Percentiles rank a stretch among this genome's conserved stretches.
Evolutionary conservation across 2,329 filamentous ascomycete species (phyloP).

Genomic region (Scytalidium sp.): DNA sequence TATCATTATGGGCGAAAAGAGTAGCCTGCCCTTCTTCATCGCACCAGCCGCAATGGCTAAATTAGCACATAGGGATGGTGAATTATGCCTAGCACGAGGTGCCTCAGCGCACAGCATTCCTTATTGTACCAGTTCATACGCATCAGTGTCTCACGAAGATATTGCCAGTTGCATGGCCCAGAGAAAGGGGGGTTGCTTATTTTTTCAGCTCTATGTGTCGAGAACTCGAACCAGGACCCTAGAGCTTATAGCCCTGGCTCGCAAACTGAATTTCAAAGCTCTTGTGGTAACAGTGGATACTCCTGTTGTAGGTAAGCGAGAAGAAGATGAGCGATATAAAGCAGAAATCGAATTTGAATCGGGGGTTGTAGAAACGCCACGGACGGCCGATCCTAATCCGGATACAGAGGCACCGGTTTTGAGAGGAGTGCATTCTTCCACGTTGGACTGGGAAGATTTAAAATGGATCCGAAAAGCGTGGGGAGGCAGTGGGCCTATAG

Average conservation of each 20-base stretch:
- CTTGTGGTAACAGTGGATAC: constrained; percentile 56
- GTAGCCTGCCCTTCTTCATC: constrained; percentile 55
- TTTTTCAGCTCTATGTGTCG: constrained; percentile 60
- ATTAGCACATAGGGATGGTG: constrained; percentile 60
- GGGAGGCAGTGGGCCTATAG: constrained; percentile 33
- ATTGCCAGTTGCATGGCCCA: neutral
- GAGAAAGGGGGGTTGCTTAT: constrained; percentile 32
- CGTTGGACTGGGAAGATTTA: constrained; percentile 50
- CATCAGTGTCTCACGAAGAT: neutral
- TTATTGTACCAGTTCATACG: constrained; percentile 50
- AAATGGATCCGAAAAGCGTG: constrained; percentile 49
- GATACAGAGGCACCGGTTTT: neutral
- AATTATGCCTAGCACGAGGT: constrained; percentile 52
- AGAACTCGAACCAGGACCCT: constrained; percentile 46
- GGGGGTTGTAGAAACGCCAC: neutral
- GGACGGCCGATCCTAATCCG: neutral
- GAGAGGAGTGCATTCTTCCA: constrained; percentile 39
- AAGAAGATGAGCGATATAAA: constrained; percentile 35
- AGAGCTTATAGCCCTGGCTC: constrained; percentile 41
- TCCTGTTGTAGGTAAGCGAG: constrained; percentile 51
- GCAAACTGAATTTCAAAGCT: constrained; percentile 41
- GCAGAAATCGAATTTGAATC: constrained; percentile 55
- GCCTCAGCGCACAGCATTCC: constrained; percentile 46
- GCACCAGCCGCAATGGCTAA: constrained; percentile 60
- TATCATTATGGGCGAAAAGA: constrained; percentile 48